Conservation (phyloP, 2,329 filamentous ascomycete species). For the Paraconiothyrium sp. region DNA sequence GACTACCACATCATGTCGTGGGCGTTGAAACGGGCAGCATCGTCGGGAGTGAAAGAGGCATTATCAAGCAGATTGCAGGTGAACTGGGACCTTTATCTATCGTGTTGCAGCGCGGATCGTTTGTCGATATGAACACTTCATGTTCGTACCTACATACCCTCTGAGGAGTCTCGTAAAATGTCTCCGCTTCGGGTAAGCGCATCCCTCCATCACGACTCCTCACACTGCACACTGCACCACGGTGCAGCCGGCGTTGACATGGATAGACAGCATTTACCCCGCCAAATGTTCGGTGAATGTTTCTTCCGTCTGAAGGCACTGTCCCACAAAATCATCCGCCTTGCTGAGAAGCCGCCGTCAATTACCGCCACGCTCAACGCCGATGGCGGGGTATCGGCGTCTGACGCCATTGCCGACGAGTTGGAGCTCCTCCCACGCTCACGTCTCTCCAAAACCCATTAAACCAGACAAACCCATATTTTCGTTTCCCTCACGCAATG, state of each 20-base stretch:
- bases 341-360: background rate
- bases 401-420: slow-evolving; percentile 11
- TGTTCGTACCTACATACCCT: slow-evolving; percentile 9
- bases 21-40: background rate
- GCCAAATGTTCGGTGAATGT: background rate
- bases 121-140: background rate
- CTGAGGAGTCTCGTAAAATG: slow-evolving; percentile 9
- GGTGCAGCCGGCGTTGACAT: background rate
- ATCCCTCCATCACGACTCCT: background rate
- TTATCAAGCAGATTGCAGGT: background rate
- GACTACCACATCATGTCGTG: background rate
- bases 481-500: slow-evolving; percentile 2
- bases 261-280: background rate
- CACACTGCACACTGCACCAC: background rate
- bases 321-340: background rate
- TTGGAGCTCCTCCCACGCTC: background rate
- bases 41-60: background rate
- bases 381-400: slow-evolving; percentile 16
- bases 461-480: background rate
- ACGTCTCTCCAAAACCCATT: background rate
- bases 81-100: background rate
- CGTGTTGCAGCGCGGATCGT: background rate
- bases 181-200: slow-evolving; percentile 8
- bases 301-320: background rate
- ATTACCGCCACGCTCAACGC: slow-evolving; percentile 14